phyloP scores from a whole-genome alignment of 352 stramenopile species.

The Globisporangium mamillatum region DNA sequence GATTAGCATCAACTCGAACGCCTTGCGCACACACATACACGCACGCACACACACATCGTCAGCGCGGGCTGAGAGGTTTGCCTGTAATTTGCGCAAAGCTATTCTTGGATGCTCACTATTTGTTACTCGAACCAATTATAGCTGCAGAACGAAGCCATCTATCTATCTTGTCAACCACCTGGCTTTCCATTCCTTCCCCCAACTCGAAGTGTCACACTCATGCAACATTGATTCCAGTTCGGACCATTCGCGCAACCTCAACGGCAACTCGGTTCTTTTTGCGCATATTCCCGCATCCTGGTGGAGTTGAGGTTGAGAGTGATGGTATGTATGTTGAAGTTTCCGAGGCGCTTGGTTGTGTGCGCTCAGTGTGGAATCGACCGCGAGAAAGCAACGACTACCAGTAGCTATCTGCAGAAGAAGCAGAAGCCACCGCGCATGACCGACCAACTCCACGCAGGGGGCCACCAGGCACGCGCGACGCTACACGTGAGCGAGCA shows the following conservation, averaged over 20 bases:
- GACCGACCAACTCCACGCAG: not conserved
- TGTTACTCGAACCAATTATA: not conserved
- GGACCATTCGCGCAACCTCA: slow-evolving; percentile 3
- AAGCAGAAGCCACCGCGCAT: not conserved
- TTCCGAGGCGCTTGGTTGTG: not conserved
- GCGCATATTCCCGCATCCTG: not conserved
- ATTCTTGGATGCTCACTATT: slow-evolving; percentile 2
- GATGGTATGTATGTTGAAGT: not conserved
- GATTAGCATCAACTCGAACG: not conserved
- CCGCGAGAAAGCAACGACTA: not conserved
- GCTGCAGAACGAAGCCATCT: not conserved
- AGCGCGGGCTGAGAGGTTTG: not conserved
- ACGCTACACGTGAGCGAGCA: not conserved
- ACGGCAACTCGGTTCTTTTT: slow-evolving; percentile 4
- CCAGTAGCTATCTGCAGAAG: not conserved
- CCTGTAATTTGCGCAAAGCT: not conserved
- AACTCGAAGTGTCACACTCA: not conserved
- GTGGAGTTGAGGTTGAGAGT: not conserved
- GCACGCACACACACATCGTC: not conserved
- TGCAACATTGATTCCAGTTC: not conserved
- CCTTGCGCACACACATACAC: not conserved
- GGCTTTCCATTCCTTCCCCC: not conserved
- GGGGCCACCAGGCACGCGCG: not conserved
- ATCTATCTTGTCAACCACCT: not conserved
- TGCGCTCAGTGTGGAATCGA: slow-evolving; percentile 11